These are phyloP conservation scores for Candida peoriensis DNA, from an alignment of 805 yeast genomes.

Conservation along the genomic window DNA sequence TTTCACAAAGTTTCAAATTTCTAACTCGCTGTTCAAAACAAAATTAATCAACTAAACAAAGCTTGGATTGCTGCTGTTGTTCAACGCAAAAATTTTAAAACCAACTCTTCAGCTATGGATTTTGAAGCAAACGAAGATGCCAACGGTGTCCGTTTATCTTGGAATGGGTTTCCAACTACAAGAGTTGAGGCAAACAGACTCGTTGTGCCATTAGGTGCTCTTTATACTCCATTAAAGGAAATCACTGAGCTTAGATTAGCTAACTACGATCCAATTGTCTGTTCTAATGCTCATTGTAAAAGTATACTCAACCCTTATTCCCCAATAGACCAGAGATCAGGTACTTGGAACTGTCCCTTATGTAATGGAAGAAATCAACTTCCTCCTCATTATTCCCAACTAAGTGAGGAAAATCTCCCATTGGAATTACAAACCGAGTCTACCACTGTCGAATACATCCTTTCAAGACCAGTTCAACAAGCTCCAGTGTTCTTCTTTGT, in stretches of 20 bases:
- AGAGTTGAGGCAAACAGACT: conserved; percentile 85
- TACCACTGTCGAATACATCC: conserved; percentile 80
- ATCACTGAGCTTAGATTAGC: conserved; percentile 74
- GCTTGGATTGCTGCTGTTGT: not conserved
- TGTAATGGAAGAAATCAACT: conserved; percentile 75
- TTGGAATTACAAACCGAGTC: conserved; percentile 65
- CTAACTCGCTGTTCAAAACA: too few species aligned
- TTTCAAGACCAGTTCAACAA: conserved; percentile 70
- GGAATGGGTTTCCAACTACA: conserved; percentile 87
- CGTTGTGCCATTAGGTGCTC: conserved; percentile 90
- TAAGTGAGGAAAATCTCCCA: conserved; percentile 74
- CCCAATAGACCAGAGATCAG: conserved; percentile 68
- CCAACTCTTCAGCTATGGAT: conserved; percentile 31
- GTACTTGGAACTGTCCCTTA: conserved; percentile 81
- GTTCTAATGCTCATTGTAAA: conserved; percentile 74
- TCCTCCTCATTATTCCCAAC: conserved; percentile 76
- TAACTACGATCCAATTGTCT: conserved; percentile 78
- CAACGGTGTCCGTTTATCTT: conserved; percentile 70
- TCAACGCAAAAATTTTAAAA: conserved; percentile 5
- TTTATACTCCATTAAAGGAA: conserved; percentile 89
- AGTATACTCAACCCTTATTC: conserved; percentile 86
- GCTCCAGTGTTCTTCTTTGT: conserved; percentile 88
- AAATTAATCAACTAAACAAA: too few species aligned
- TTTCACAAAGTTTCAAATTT: too few species aligned
- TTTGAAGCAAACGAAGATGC: conserved; percentile 62